Base-by-base conservation (phyloP, 192 early-diverging fungal species). In the Coemansia sp. region DNA sequence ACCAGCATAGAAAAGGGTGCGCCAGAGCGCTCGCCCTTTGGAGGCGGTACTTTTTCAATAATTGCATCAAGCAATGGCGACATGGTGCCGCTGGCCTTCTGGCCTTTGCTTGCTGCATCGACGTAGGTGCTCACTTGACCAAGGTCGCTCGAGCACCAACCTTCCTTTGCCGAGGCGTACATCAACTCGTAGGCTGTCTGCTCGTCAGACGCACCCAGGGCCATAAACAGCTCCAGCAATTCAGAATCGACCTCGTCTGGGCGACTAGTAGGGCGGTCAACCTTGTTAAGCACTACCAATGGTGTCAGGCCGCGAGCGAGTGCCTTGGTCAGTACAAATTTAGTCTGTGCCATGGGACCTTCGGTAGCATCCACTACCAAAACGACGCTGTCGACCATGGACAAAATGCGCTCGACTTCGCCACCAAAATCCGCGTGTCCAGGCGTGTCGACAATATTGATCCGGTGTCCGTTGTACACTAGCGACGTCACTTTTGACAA, bases 381-480 rank as follows among this genome's bases (percentile, higher is more conserved):
- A 37, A 89, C 89, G 3, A 94, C 93, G 53, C 93, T 91, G 73
- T 94, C 93, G 10, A 94, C 91, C 93, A 94, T 94, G 4, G 90
- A 92, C 64, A 94, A 75, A 42, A 94, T 91, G 37, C 93, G 91
- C 79, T 94, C 93, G 25, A 94, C 93, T 69, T 94, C 91, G 23
- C 87, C 88, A 41, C 87, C 88, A 58, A 89, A 88, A 72, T 88
- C 88, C 7, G 88, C 88, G 34, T 89, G 87, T 9, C 90, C 90
- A n/a, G 93, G 93, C 4, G 93, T 94, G 66, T 94, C 93, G 64
- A 94, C 90, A 81, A 94, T 93, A 76, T 94, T 94, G 79, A 94
- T 93, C 62, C 91, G 86, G 73, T 92, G 85, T 63, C 84, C 84
- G 64, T 86, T 86, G 82, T 91, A 93, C 41, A 77, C 84, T 36